Conservation (phyloP, 2,329 filamentous ascomycete species). For the Nemania diffusa region DNA sequence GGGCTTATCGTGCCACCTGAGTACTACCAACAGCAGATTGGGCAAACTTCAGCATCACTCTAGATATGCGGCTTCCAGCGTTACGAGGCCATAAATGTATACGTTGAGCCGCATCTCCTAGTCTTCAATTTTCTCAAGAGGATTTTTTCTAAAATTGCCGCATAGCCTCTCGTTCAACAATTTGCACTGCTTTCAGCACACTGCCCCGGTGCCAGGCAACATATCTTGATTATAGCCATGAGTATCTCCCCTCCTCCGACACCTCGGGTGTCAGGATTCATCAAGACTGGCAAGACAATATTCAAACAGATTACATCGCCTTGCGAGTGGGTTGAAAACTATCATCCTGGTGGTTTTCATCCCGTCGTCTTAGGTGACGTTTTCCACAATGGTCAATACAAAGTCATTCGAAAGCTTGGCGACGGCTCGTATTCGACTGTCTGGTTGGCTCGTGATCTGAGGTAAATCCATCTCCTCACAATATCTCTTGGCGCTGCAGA, state of each 20-base stretch:
- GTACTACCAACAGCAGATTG: neutral
- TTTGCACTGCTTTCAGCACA: conserved; percentile 16
- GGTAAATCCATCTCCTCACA: conserved; percentile 34
- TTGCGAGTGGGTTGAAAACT: conserved; percentile 46
- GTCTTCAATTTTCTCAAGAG: neutral
- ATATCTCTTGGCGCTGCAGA: conserved; percentile 12
- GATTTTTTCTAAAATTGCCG: conserved; percentile 15
- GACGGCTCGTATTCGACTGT: conserved; percentile 44
- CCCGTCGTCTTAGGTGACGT: conserved; percentile 44
- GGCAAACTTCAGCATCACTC: too few relatives aligned
- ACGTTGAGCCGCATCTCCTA: neutral
- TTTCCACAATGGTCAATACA: conserved; percentile 45
- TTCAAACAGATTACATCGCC: conserved; percentile 43
- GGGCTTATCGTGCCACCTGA: too few relatives aligned
- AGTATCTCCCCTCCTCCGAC: conserved; percentile 32
- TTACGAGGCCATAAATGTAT: conserved; percentile 17
- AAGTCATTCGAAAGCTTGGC: conserved; percentile 47
- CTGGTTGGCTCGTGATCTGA: conserved; percentile 47
- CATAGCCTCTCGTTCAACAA: neutral
- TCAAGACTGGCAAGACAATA: conserved; percentile 36
- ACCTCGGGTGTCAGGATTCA: conserved; percentile 12
- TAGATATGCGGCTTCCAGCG: neutral
- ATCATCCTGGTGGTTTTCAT: conserved; percentile 45
- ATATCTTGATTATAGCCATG: neutral
- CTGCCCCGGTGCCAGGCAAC: neutral